Conservation (phyloP, 2,329 filamentous ascomycete species). For the Talaromyces pinophilus region DNA sequence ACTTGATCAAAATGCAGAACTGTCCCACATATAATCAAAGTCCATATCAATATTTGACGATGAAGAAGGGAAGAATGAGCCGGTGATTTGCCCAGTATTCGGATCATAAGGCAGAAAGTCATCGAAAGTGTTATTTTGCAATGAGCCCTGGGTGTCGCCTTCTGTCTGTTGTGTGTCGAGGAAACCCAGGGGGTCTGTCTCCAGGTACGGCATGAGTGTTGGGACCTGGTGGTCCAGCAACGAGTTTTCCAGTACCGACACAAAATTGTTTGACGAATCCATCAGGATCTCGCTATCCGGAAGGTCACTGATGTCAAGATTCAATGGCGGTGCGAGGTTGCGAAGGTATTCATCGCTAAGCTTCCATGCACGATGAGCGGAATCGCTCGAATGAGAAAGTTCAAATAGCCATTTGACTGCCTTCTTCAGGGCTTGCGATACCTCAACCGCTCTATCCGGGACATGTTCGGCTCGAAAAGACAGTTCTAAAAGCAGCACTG, state of each 20-base stretch:
- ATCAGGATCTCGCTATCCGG: slow-evolving; percentile 30
- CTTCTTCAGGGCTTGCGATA: slow-evolving; percentile 40
- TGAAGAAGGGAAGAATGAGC: slow-evolving; percentile 40
- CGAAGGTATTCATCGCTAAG: slow-evolving; percentile 41
- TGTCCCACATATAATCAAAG: slow-evolving; percentile 36
- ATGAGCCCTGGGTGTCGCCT: slow-evolving; percentile 19
- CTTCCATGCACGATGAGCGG: slow-evolving; percentile 38
- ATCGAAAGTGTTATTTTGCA: slow-evolving; percentile 31
- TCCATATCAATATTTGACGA: slow-evolving; percentile 35
- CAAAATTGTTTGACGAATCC: slow-evolving; percentile 25
- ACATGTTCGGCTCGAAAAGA: slow-evolving; percentile 46
- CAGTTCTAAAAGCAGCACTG: slow-evolving; percentile 48
- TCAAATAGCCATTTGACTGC: slow-evolving; percentile 38
- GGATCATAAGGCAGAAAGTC: slow-evolving; percentile 39
- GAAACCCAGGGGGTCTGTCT: slow-evolving; percentile 33
- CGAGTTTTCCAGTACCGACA: slow-evolving; percentile 28
- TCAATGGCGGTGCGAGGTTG: slow-evolving; percentile 37
- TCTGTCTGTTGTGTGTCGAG: slow-evolving; percentile 31
- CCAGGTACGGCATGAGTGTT: slow-evolving; percentile 28
- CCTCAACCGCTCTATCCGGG: slow-evolving; percentile 42
- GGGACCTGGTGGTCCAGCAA: slow-evolving; percentile 30
- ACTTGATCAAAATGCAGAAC: slow-evolving; percentile 26
- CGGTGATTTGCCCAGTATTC: slow-evolving; percentile 39
- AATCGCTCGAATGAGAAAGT: slow-evolving; percentile 34
- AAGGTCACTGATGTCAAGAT: slow-evolving; percentile 34